Percentiles rank a stretch among this genome's conserved stretches.
Evolutionary conservation across 1,284 basidiomycete species (phyloP).

Genomic region (Ceratobasidium papillatum): DNA sequence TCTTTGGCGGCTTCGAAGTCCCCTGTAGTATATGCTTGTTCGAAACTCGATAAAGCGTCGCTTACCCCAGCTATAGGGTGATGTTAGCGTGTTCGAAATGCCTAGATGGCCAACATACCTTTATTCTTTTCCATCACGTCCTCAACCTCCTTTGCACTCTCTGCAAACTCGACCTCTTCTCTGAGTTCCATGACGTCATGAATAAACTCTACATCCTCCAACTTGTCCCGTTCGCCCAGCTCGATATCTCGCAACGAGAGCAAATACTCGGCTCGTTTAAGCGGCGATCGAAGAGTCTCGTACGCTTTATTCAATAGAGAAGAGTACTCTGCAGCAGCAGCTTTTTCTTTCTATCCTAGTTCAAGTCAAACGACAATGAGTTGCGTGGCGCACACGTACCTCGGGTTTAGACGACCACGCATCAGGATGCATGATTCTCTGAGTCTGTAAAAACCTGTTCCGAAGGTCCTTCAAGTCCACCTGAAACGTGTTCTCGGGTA

Average conservation of each 20-base stretch:
- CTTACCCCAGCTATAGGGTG: constrained; percentile 62
- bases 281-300: constrained; percentile 68
- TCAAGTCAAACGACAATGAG: background rate
- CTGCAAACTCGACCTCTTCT: constrained; percentile 78
- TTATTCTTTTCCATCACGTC: constrained; percentile 65
- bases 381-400: constrained; percentile 54
- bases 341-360: constrained; percentile 62
- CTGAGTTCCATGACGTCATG: constrained; percentile 83
- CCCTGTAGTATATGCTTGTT: constrained; percentile 60
- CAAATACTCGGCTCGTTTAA: constrained; percentile 75
- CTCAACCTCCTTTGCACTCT: constrained; percentile 61
- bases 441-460: constrained; percentile 69
- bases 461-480: constrained; percentile 66
- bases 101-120: constrained; percentile 58
- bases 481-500: constrained; percentile 66
- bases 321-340: constrained; percentile 70
- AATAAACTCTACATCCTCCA: constrained; percentile 78
- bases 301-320: constrained; percentile 80
- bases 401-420: constrained; percentile 71
- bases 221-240: constrained; percentile 76
- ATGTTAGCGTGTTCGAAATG: background rate
- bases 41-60: constrained; percentile 60
- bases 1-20: constrained; percentile 68
- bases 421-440: constrained; percentile 83
- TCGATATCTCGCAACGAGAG: constrained; percentile 68